Conservation (phyloP, 2,329 filamentous ascomycete genomes). For the Onygenales sp. region DNA sequence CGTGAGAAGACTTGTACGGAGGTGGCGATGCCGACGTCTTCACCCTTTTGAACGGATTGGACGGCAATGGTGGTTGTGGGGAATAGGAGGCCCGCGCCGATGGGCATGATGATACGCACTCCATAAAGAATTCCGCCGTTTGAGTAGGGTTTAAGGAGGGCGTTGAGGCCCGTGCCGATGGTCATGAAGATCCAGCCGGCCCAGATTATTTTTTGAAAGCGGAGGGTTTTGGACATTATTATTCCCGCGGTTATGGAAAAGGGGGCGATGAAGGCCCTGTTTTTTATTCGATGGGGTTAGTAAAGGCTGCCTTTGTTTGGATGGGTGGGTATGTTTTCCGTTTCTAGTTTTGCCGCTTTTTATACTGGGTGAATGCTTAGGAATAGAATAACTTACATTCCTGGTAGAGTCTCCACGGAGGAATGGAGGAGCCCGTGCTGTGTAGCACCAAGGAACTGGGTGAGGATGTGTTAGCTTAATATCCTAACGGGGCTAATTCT, state of each 20-base stretch:
- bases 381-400: not conserved
- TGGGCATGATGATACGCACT: conserved; percentile 1
- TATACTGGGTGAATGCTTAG: not conserved
- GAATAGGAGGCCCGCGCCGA: conserved; percentile 3
- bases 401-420: conserved; percentile 1
- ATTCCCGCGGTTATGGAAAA: not conserved
- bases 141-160: not conserved
- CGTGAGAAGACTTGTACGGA: conserved; percentile 1
- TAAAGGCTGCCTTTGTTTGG: not conserved
- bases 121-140: conserved; percentile 3
- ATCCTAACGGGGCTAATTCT: not conserved
- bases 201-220: conserved; percentile 3
- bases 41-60: not conserved
- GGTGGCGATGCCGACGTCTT: conserved; percentile 4
- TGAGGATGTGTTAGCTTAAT: not conserved
- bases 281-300: no score
- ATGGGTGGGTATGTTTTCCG: not conserved
- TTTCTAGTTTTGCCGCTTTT: not conserved
- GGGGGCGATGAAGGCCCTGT: not conserved
- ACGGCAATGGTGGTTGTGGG: not conserved
- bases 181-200: conserved; percentile 9
- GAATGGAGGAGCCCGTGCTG: conserved; percentile 2
- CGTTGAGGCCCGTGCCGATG: conserved; percentile 1
- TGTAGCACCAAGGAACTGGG: conserved; percentile 2
- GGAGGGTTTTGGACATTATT: conserved; percentile 2